Evolutionary conservation across 2,329 filamentous ascomycete species (phyloP).

Genomic region (Aspergillus hortae): DNA sequence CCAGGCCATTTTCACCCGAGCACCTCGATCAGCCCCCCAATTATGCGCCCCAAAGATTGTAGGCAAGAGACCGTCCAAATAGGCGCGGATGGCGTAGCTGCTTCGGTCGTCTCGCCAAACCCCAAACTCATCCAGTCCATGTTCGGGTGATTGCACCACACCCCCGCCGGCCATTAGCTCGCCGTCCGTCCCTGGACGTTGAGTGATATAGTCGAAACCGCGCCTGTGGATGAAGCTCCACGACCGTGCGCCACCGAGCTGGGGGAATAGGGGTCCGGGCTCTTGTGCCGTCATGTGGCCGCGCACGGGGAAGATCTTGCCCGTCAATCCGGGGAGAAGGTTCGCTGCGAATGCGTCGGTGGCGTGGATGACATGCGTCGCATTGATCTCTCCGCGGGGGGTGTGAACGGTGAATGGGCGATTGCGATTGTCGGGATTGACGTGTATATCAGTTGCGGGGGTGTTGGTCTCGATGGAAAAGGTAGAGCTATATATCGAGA

Average conservation of each 20-base stretch:
- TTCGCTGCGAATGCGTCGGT: constrained; percentile 54
- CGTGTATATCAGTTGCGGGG: constrained; percentile 8
- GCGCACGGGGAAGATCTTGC: constrained; percentile 48
- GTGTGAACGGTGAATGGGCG: constrained; percentile 26
- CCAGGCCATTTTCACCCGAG: constrained; percentile 39
- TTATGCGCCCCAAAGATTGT: constrained; percentile 29
- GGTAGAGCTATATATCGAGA: constrained; percentile 5
- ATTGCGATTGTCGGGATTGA: neutral
- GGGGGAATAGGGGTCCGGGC: constrained; percentile 25
- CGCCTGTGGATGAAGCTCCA: constrained; percentile 22
- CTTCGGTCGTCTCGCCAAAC: constrained; percentile 15
- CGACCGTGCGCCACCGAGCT: constrained; percentile 2
- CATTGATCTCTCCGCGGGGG: constrained; percentile 40
- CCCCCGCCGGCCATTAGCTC: constrained; percentile 23
- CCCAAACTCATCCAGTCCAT: constrained; percentile 14
- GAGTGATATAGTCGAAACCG: constrained; percentile 39
- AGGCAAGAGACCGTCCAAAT: constrained; percentile 22
- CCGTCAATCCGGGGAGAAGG: constrained; percentile 44
- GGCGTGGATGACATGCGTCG: constrained; percentile 48
- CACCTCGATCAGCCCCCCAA: constrained; percentile 30
- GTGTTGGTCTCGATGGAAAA: constrained; percentile 23
- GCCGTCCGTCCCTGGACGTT: constrained; percentile 6
- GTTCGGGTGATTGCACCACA: constrained; percentile 13
- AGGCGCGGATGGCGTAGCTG: constrained; percentile 16
- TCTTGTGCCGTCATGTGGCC: constrained; percentile 49